Percentiles rank a stretch among this genome's conserved stretches.
phyloP scores from a whole-genome alignment of 2,329 filamentous ascomycete species.

The Ustilaginoidea virens region DNA sequence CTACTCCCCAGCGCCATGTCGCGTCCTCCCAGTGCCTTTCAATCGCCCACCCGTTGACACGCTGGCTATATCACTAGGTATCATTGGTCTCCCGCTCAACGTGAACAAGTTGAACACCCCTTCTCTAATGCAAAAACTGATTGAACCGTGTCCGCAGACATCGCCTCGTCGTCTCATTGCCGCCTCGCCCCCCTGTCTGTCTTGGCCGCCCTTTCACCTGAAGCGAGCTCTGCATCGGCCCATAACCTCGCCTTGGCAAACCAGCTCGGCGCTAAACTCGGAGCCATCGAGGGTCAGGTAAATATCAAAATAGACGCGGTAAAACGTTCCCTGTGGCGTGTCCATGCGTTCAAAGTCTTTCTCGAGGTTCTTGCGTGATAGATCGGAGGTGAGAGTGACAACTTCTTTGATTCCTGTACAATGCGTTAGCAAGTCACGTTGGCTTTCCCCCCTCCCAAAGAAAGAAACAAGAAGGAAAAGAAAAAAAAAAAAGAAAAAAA shows the following conservation, averaged over 20 bases:
- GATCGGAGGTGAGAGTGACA: constrained; percentile 89
- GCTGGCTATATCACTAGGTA: constrained; percentile 3
- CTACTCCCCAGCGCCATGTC: no score
- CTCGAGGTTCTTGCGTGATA: constrained; percentile 95
- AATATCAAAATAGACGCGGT: constrained; percentile 65
- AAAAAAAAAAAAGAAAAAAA: no score
- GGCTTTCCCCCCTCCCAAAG: no score
- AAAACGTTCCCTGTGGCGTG: constrained; percentile 91
- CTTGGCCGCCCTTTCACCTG: constrained; percentile 27
- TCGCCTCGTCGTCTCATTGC: not conserved
- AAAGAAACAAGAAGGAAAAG: no score
- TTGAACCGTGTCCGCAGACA: not conserved
- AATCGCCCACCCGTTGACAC: constrained; percentile 1
- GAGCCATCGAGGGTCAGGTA: constrained; percentile 93
- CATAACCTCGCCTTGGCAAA: constrained; percentile 99
- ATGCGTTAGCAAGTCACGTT: not conserved
- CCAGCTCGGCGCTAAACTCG: constrained; percentile 94
- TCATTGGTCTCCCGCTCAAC: constrained; percentile 2
- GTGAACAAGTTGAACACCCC: not conserved
- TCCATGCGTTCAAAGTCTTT: constrained; percentile 99
- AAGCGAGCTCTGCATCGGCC: constrained; percentile 88
- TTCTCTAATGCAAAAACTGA: not conserved
- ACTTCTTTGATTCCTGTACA: constrained; percentile 89
- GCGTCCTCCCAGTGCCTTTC: no score
- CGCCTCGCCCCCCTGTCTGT: not conserved